Evolutionary conservation across 1,284 basidiomycete species (phyloP).

Genomic region (Amylostereum chailletii): DNA sequence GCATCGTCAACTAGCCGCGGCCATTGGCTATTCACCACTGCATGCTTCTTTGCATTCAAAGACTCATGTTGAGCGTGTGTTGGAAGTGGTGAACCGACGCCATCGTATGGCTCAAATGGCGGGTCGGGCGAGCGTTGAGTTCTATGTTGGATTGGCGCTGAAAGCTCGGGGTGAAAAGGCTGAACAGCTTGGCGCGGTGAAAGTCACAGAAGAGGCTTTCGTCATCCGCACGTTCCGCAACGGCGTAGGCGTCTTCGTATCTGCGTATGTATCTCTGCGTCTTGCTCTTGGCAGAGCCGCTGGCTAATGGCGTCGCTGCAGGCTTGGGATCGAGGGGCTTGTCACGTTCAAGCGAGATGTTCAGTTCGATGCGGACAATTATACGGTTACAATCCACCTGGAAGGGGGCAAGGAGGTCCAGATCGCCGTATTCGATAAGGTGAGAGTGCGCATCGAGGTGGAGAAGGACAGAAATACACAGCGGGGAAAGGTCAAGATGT

Average conservation of each 20-base stretch:
- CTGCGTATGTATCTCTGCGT: slow-evolving; percentile 52
- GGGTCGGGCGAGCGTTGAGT: slow-evolving; percentile 91
- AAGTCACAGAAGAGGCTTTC: slow-evolving; percentile 80
- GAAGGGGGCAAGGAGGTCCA: slow-evolving; percentile 37
- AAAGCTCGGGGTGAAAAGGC: slow-evolving; percentile 56
- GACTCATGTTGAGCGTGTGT: slow-evolving; percentile 78
- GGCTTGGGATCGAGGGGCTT: slow-evolving; percentile 89
- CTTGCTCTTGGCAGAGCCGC: not conserved
- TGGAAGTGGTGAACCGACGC: slow-evolving; percentile 85
- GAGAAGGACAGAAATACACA: slow-evolving; percentile 96
- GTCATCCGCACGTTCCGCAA: slow-evolving; percentile 94
- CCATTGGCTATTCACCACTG: slow-evolving; percentile 79
- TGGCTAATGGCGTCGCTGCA: slow-evolving; percentile 22
- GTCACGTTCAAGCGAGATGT: slow-evolving; percentile 88
- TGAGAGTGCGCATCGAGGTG: slow-evolving; percentile 82
- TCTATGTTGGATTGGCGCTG: slow-evolving; percentile 91
- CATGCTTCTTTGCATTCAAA: slow-evolving; percentile 88
- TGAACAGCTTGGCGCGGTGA: slow-evolving; percentile 20
- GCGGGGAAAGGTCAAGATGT: slow-evolving; percentile 88
- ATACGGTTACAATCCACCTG: slow-evolving; percentile 69
- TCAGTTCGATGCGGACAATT: slow-evolving; percentile 88
- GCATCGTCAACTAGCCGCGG: slow-evolving; percentile 89
- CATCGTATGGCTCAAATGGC: slow-evolving; percentile 98
- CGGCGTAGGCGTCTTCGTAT: slow-evolving; percentile 93
- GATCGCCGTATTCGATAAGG: slow-evolving; percentile 89